Evolutionary conservation across 2,329 filamentous ascomycete species (phyloP), one percentile per base, ranked within the genome.

Genomic region (Aspergillus tamarii): DNA sequence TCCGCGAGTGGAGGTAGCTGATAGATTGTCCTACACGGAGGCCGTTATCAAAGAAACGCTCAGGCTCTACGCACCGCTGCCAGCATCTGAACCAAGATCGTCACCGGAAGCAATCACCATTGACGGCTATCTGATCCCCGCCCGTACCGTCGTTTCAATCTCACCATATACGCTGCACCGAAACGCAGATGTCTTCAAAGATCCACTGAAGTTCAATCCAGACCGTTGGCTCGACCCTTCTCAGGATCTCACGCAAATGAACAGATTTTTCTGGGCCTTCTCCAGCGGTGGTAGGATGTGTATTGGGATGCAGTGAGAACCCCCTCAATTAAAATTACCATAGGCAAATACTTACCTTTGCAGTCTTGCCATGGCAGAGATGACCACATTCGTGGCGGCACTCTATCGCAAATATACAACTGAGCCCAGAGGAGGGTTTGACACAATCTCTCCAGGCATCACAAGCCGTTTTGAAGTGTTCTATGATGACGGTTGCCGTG

Each of bases 31-130:
- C 0, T 85, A 81, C 63, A 71, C 85, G 0, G 76, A 84, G 54
- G 83, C 83, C 1, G 73, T 85, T 1, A 79, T 86, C 66, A 84
- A 83, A 53, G 84, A 87, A 68, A 83, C 83, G 0, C 67, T 85
- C 4, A 72, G 83, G 0, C 71, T 87, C 0, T 83, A 83, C 63
- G 78, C 83, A 7, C 83, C 84, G 0, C 68, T 86, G 3, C 84
- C 84, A 4, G 80, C 79, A 0, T 82, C 79, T 0, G 81, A 85
- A 63, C 84, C 84, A 10, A 74, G 84, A 2, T 77, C 74, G 2
- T 63, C 73, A 2, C 65, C 70, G 0, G 62, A 62, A 0, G 75
- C 77, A 36, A 71, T 69, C 0, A 62, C 66, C 0, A 77, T 83
- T 41, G 74, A 80, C 66, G 72, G 78, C 63, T 76, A 73, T 52